phyloP scores from a whole-genome alignment of 2,329 filamentous ascomycete species.

The Fusarium caatingaense region DNA sequence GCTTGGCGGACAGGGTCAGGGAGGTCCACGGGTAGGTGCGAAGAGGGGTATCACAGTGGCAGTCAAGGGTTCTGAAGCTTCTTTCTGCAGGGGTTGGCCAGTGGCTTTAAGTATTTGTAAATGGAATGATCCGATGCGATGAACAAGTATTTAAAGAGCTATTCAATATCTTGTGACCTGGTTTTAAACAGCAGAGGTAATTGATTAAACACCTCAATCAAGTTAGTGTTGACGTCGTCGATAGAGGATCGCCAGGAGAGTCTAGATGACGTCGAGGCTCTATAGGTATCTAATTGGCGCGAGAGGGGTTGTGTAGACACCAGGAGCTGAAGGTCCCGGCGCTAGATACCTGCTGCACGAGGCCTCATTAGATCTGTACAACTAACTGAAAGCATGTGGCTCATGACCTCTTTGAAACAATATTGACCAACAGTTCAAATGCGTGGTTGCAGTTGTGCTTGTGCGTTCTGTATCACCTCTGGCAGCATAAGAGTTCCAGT shows the following conservation, averaged over 20 bases:
- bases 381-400: neutral
- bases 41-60: constrained; percentile 31
- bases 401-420: neutral
- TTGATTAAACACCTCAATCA: constrained; percentile 14
- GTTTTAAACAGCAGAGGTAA: neutral
- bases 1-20: constrained; percentile 38
- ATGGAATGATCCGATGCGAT: neutral
- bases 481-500: neutral
- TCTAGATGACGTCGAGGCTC: constrained; percentile 31
- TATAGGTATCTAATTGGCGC: constrained; percentile 1
- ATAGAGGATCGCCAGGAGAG: constrained; percentile 34
- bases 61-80: constrained; percentile 40
- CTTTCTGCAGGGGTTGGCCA: constrained; percentile 10
- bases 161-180: neutral
- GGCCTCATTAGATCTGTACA: neutral
- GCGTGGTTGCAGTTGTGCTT: neutral
- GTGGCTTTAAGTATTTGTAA: neutral
- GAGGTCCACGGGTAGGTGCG: constrained; percentile 29
- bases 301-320: constrained; percentile 32
- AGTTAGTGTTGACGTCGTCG: constrained; percentile 36
- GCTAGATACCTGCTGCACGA: neutral
- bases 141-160: neutral
- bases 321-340: constrained; percentile 18
- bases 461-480: constrained; percentile 2
- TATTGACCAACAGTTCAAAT: neutral